These are phyloP conservation scores for Ustilago esculenta DNA, from an alignment of 1,284 basidiomycete species.

Conservation along the genomic window DNA sequence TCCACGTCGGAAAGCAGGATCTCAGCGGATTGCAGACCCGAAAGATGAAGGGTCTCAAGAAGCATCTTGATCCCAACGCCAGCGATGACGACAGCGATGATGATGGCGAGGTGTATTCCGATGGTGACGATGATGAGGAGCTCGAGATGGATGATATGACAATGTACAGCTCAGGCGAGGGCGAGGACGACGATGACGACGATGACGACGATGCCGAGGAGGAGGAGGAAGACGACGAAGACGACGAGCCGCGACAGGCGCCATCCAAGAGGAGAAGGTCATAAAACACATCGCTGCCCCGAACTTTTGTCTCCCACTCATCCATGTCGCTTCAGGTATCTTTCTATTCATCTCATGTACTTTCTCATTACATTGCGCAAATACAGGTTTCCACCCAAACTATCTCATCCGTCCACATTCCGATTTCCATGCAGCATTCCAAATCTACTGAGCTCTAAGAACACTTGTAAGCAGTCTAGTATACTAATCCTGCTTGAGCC, in stretches of 20 bases:
- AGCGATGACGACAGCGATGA: slow-evolving; percentile 55
- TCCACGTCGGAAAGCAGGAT: slow-evolving; percentile 92
- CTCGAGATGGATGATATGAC: slow-evolving; percentile 52
- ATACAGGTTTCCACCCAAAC: too few relatives aligned
- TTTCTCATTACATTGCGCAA: neutral
- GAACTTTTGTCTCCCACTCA: neutral
- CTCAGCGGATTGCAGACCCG: slow-evolving; percentile 83
- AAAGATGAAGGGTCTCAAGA: slow-evolving; percentile 89
- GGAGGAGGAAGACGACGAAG: slow-evolving; percentile 30
- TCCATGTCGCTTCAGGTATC: neutral
- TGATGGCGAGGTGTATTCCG: slow-evolving; percentile 14
- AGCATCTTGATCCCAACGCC: slow-evolving; percentile 44
- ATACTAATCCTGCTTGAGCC: slow-evolving; percentile 74
- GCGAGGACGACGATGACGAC: slow-evolving; percentile 29
- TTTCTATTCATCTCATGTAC: neutral
- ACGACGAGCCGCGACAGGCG: slow-evolving; percentile 16
- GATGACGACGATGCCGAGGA: slow-evolving; percentile 26
- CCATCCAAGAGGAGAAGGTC: slow-evolving; percentile 38
- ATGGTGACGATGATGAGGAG: slow-evolving; percentile 33
- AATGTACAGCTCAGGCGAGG: slow-evolving; percentile 33
- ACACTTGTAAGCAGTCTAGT: too few relatives aligned
- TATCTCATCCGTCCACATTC: too few relatives aligned
- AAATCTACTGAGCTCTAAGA: too few relatives aligned
- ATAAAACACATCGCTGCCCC: neutral
- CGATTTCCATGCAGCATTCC: too few relatives aligned